These are phyloP conservation scores for Hysterangium stoloniferum DNA, from an alignment of 768 basidiomycete genomes.

Conservation along the genomic window DNA sequence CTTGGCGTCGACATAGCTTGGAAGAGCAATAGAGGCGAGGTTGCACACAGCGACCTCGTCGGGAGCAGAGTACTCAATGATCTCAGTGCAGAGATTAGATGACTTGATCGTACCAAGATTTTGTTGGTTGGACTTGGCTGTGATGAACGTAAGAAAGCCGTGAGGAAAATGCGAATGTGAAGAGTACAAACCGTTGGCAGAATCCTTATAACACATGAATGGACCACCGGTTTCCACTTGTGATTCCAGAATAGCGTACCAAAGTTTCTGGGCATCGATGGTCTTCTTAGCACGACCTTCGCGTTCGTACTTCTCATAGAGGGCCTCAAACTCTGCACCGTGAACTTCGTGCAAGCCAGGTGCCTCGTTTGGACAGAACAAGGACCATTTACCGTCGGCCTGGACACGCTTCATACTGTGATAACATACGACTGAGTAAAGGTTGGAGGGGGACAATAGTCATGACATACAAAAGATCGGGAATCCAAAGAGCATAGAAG, in stretches of 20 bases:
- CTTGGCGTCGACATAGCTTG: slow-evolving; percentile 71
- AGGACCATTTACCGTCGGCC: slow-evolving; percentile 79
- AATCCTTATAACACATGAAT: slow-evolving; percentile 98
- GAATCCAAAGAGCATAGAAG: slow-evolving; percentile 98
- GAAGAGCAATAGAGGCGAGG: slow-evolving; percentile 92
- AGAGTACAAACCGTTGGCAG: slow-evolving; percentile 67
- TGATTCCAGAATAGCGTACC: slow-evolving; percentile 94
- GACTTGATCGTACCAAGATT: slow-evolving; percentile 99
- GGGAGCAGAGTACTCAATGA: slow-evolving; percentile 95
- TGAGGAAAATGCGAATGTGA: neutral
- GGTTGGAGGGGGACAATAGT: neutral
- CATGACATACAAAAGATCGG: slow-evolving; percentile 79
- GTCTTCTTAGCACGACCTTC: slow-evolving; percentile 82
- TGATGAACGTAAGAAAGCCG: neutral
- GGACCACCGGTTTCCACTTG: slow-evolving; percentile 99
- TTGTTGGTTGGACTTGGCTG: slow-evolving; percentile 96
- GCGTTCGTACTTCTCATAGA: slow-evolving; percentile 82
- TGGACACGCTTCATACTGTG: slow-evolving; percentile 95
- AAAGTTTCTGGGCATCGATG: slow-evolving; percentile 92
- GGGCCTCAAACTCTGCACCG: slow-evolving; percentile 80
- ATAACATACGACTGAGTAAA: slow-evolving; percentile 6
- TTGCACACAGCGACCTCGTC: slow-evolving; percentile 99
- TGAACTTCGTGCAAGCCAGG: slow-evolving; percentile 83
- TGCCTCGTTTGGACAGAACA: slow-evolving; percentile 98
- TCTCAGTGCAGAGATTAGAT: slow-evolving; percentile 97